Evolutionary conservation across 441 rosid genomes (phyloP).

Genomic region (Breynia disticha): DNA sequence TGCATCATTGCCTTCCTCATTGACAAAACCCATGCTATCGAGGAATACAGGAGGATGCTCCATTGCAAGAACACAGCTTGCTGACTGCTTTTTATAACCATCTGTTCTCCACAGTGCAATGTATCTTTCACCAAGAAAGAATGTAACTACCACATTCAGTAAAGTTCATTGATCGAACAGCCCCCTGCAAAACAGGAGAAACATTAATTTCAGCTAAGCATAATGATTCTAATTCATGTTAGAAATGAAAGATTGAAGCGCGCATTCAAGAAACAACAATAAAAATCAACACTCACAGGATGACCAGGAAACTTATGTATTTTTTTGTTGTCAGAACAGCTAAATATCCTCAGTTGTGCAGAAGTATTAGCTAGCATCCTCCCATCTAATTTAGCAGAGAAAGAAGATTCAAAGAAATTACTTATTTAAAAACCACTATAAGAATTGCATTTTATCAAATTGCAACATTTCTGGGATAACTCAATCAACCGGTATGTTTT

Average conservation of each 20-base stretch:
- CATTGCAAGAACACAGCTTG: conserved; percentile 84
- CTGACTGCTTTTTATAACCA: conserved; percentile 70
- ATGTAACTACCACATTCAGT: conserved; percentile 66
- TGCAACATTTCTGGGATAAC: no score
- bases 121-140: conserved; percentile 82
- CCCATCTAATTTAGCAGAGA: conserved; percentile 46
- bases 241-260: neutral
- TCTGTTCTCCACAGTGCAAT: conserved; percentile 69
- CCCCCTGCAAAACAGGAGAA: conserved; percentile 43
- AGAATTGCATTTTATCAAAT: no score
- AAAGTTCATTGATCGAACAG: conserved; percentile 68
- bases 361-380: conserved; percentile 71
- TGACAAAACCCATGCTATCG: conserved; percentile 50
- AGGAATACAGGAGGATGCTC: conserved; percentile 87
- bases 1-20: conserved; percentile 28
- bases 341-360: conserved; percentile 63
- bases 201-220: neutral
- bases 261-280: neutral
- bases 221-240: neutral
- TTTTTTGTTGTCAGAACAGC: conserved; percentile 65
- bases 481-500: neutral
- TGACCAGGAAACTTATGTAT: conserved; percentile 89
- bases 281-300: conserved; percentile 59
- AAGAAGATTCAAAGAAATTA: neutral
- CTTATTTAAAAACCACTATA: no score